phyloP scores from a whole-genome alignment of 139 green algal genomes.

The Tetradesmus lagerheimii region DNA sequence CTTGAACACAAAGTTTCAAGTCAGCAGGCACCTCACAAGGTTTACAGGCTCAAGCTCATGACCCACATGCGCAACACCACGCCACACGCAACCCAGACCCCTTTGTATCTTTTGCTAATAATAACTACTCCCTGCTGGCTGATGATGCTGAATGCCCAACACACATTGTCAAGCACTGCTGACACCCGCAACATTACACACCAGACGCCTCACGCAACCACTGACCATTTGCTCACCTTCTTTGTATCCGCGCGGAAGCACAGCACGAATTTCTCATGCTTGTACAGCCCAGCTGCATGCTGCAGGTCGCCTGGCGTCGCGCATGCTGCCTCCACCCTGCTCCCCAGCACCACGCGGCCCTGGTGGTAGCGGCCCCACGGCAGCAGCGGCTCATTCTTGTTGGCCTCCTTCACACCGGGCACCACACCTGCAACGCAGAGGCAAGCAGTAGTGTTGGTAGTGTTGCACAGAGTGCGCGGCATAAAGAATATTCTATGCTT shows the following conservation, averaged over 20 bases:
- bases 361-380: conserved; percentile 75
- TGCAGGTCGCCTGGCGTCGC: conserved; percentile 63
- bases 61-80: not conserved
- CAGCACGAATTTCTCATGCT: conserved; percentile 70
- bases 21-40: not conserved
- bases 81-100: not conserved
- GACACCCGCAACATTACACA: not conserved
- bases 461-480: no score
- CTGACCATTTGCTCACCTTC: conserved; percentile 33
- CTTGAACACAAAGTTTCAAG: no score
- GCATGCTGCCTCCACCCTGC: conserved; percentile 79
- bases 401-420: conserved; percentile 75
- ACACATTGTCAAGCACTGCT: not conserved
- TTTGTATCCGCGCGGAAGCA: conserved; percentile 63
- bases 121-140: no score
- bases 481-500: no score
- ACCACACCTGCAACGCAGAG: conserved; percentile 50
- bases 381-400: conserved; percentile 80
- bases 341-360: conserved; percentile 75
- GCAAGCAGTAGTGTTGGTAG: no score
- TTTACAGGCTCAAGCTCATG: no score
- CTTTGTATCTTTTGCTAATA: no score
- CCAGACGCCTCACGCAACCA: not conserved
- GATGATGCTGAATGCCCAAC: no score
- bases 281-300: conserved; percentile 53